Percentiles rank a stretch among this genome's conserved stretches.
These are phyloP conservation scores for Hypoxylon sp. DNA, from an alignment of 2,329 filamentous ascomycete species.

Conservation along the genomic window DNA sequence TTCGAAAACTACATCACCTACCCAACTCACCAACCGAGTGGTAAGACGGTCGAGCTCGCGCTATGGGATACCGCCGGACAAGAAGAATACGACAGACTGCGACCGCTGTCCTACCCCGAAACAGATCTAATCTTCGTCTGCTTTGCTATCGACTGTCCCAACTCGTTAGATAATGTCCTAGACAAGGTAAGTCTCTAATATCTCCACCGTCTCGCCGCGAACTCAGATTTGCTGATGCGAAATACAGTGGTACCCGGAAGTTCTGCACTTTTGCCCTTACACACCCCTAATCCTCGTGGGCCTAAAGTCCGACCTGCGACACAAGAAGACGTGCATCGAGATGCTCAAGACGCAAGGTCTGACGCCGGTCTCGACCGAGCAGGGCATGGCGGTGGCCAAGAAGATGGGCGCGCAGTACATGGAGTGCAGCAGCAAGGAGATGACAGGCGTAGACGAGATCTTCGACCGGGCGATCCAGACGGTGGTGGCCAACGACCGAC, in stretches of 20 bases:
- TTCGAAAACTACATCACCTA: constrained; percentile 99
- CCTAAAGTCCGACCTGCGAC: constrained; percentile 94
- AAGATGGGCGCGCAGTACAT: constrained; percentile 97
- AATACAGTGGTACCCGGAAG: constrained; percentile 94
- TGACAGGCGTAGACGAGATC: constrained; percentile 94
- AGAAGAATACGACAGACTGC: constrained; percentile 96
- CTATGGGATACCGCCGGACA: constrained; percentile 99
- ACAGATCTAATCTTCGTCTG: constrained; percentile 98
- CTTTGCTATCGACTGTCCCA: constrained; percentile 98
- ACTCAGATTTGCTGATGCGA: constrained; percentile 42
- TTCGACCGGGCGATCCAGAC: constrained; percentile 92
- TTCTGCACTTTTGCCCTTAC: constrained; percentile 97
- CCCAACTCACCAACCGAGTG: constrained; percentile 84
- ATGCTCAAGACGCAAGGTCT: constrained; percentile 98
- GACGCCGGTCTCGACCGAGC: constrained; percentile 90
- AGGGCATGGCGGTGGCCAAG: constrained; percentile 85
- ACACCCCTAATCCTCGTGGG: constrained; percentile 95
- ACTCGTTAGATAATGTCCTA: constrained; percentile 97
- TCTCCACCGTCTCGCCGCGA: constrained; percentile 2
- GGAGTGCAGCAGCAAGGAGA: constrained; percentile 98
- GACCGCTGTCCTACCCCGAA: constrained; percentile 96
- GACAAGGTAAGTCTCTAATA: constrained; percentile 81
- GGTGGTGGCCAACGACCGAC: constrained; percentile 81
- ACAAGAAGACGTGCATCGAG: constrained; percentile 96
- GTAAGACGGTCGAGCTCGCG: constrained; percentile 95